Evolutionary conservation across 106 monocot genomes (phyloP).

Genomic region (Acorus calamus): DNA sequence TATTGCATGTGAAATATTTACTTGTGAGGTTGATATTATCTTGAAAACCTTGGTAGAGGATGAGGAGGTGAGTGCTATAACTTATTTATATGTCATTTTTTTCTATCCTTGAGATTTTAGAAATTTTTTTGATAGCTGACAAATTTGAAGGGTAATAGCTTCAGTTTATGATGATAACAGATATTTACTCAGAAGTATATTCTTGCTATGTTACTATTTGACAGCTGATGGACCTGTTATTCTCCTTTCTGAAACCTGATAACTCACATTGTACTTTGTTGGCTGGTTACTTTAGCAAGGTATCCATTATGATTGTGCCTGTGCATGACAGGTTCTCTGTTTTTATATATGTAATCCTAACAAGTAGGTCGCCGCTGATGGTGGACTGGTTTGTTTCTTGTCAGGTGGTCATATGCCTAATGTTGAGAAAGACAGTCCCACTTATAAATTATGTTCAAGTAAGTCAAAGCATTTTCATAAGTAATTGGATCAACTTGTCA

Average conservation of each 20-base stretch:
- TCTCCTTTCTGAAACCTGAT: slow-evolving; percentile 78
- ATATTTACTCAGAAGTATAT: not conserved
- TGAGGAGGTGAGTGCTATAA: slow-evolving; percentile 38
- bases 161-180: too few relatives aligned
- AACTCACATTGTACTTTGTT: slow-evolving; percentile 40
- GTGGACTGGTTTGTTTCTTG: too few relatives aligned
- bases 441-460: slow-evolving; percentile 77
- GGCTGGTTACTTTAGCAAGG: slow-evolving; percentile 88
- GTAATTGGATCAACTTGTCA: too few relatives aligned
- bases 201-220: not conserved
- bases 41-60: slow-evolving; percentile 66
- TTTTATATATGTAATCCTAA: too few relatives aligned
- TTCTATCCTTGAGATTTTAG: not conserved
- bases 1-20: slow-evolving; percentile 91
- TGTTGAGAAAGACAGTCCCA: slow-evolving; percentile 46
- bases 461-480: slow-evolving; percentile 5
- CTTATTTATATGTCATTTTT: not conserved
- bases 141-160: too few relatives aligned
- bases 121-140: too few relatives aligned
- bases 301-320: slow-evolving; percentile 7
- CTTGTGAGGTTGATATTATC: slow-evolving; percentile 83
- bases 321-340: not conserved
- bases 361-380: too few relatives aligned
- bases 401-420: slow-evolving; percentile 79
- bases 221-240: slow-evolving; percentile 57